These are phyloP conservation scores for Venturia aucupariae DNA, from an alignment of 2,329 filamentous ascomycete species.

Conservation along the genomic window DNA sequence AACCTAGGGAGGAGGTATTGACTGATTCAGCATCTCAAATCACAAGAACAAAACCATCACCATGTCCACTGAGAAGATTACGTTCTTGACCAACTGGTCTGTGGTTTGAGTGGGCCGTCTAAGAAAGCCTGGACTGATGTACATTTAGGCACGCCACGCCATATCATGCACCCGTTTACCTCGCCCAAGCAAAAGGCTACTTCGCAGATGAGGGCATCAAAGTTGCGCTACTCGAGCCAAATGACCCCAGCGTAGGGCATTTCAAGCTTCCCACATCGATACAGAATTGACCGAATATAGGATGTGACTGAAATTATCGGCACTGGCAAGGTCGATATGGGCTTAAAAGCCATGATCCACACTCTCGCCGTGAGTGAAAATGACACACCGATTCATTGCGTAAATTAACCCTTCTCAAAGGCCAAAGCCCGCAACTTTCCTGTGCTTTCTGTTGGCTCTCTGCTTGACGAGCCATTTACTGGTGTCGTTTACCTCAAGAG, in stretches of 20 bases:
- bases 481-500: conserved; percentile 68
- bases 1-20: conserved; percentile 33
- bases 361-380: conserved; percentile 53
- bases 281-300: conserved; percentile 22
- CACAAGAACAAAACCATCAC: conserved; percentile 33
- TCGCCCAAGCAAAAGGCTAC: conserved; percentile 66
- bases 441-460: conserved; percentile 61
- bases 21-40: conserved; percentile 40
- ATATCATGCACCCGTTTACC: conserved; percentile 69
- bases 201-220: conserved; percentile 69
- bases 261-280: neutral
- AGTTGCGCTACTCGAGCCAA: conserved; percentile 67
- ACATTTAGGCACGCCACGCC: conserved; percentile 65
- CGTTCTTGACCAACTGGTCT: conserved; percentile 77
- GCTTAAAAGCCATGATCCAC: conserved; percentile 80
- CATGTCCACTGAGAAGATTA: conserved; percentile 79
- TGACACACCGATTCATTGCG: neutral
- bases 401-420: conserved; percentile 27
- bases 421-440: conserved; percentile 69
- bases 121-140: conserved; percentile 15
- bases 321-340: conserved; percentile 64
- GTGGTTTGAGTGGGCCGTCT: conserved; percentile 18
- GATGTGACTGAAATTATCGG: conserved; percentile 78
- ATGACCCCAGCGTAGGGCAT: conserved; percentile 58
- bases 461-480: conserved; percentile 73